phyloP scores from a whole-genome alignment of 495 filamentous ascomycete genomes.

The Oidiodendron maius region DNA sequence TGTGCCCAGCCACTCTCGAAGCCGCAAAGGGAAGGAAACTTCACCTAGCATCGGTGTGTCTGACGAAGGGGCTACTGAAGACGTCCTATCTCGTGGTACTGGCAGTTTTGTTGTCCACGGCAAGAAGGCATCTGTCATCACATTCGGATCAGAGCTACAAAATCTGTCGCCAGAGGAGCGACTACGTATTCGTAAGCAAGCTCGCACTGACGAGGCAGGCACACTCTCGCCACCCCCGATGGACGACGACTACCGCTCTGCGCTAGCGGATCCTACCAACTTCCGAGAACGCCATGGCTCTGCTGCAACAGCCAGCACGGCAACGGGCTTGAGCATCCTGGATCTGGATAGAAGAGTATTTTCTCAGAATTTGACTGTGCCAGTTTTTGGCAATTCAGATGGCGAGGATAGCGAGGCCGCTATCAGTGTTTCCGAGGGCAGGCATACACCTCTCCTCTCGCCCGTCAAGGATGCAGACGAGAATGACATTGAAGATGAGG shows the following conservation, averaged over 20 bases:
- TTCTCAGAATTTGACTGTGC: slow-evolving; percentile 30
- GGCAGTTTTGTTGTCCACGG: slow-evolving; percentile 94
- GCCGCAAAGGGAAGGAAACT: slow-evolving; percentile 73
- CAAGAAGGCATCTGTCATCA: slow-evolving; percentile 95
- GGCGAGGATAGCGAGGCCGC: slow-evolving; percentile 50
- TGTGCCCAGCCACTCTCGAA: slow-evolving; percentile 56
- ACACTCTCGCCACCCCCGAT: slow-evolving; percentile 4
- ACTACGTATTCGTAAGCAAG: slow-evolving; percentile 35
- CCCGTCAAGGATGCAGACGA: slow-evolving; percentile 38
- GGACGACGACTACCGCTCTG: slow-evolving; percentile 32
- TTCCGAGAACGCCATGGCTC: slow-evolving; percentile 41
- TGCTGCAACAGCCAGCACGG: slow-evolving; percentile 47
- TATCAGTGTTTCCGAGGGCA: slow-evolving; percentile 48
- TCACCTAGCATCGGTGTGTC: slow-evolving; percentile 50
- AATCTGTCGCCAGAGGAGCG: slow-evolving; percentile 75
- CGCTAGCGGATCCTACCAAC: slow-evolving; percentile 27
- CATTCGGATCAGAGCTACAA: slow-evolving; percentile 87
- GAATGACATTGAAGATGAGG: slow-evolving; percentile 1
- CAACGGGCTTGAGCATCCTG: slow-evolving; percentile 49
- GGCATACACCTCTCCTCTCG: slow-evolving; percentile 45
- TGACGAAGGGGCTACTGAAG: slow-evolving; percentile 58
- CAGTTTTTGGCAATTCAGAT: slow-evolving; percentile 38
- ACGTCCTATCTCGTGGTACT: slow-evolving; percentile 67
- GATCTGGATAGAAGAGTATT: slow-evolving; percentile 37
- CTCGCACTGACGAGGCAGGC: slow-evolving; percentile 17